Evolutionary conservation across 2,329 filamentous ascomycete species (phyloP).

Genomic region (Clarireedia hainanense): DNA sequence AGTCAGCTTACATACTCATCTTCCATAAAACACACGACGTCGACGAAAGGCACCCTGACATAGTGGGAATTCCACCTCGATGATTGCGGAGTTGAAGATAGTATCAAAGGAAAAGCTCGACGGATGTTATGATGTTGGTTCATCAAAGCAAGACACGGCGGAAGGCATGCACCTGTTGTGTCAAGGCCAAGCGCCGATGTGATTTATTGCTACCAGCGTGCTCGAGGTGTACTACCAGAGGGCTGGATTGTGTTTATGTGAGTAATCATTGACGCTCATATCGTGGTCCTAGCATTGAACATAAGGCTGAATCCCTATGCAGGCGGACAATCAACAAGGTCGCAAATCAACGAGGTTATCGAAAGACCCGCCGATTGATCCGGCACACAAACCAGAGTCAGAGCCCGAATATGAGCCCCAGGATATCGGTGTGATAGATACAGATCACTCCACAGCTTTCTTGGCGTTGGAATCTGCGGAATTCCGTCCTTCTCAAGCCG

Average conservation of each 20-base stretch:
- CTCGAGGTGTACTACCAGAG: conserved; percentile 14
- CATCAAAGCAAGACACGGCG: conserved; percentile 6
- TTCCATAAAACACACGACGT: no score
- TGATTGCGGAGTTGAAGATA: not conserved
- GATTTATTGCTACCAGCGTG: conserved; percentile 19
- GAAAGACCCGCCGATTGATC: not conserved
- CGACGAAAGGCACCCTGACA: not conserved
- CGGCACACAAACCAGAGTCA: not conserved
- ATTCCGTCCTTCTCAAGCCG: not conserved
- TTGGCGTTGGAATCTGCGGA: not conserved
- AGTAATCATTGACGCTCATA: not conserved
- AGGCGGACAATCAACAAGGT: no score
- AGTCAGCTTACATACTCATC: no score
- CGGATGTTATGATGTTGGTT: not conserved
- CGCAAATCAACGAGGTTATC: no score
- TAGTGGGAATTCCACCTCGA: not conserved
- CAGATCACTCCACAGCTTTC: no score
- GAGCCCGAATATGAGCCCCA: no score
- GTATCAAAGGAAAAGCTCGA: not conserved
- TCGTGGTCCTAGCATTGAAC: not conserved
- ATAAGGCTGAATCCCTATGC: not conserved
- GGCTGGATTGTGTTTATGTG: conserved; percentile 18
- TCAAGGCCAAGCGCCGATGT: conserved; percentile 22
- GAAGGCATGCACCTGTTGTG: conserved; percentile 19
- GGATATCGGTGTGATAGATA: no score